Conservation (phyloP, 164 flowering plant genomes). For the Dillenia turbinata region DNA sequence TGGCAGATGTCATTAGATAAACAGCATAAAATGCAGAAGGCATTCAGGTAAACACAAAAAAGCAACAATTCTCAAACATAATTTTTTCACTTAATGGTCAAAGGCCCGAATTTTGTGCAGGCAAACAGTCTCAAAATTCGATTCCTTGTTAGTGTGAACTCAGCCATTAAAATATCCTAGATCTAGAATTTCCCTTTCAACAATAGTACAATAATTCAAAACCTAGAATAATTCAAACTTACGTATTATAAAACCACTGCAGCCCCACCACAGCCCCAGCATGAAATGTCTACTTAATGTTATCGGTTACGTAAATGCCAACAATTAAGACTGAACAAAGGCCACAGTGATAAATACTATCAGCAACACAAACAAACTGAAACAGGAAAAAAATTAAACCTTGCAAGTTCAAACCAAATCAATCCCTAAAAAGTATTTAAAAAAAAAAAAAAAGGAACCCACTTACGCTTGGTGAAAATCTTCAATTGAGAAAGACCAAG, state of each 20-base stretch:
- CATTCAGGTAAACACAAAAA: background rate
- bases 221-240: too few relatives aligned
- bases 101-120: too few relatives aligned
- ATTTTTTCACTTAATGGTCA: too few relatives aligned
- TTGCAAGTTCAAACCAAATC: background rate
- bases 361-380: background rate
- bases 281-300: background rate
- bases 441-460: background rate
- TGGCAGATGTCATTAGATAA: background rate
- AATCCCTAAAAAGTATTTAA: background rate
- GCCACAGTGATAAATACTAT: background rate
- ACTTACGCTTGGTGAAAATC: slow-evolving; percentile 78
- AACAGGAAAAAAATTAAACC: background rate
- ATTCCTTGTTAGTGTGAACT: background rate
- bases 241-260: too few relatives aligned
- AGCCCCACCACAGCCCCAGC: background rate
- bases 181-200: background rate
- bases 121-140: background rate
- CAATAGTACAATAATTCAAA: too few relatives aligned
- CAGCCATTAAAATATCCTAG: background rate
- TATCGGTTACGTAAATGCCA: background rate
- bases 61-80: background rate
- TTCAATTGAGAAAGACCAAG: slow-evolving; percentile 46
- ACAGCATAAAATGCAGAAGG: background rate
- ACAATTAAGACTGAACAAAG: background rate